phyloP scores from a whole-genome alignment of 768 basidiomycete species.

The Rhizopogon vinicolor region DNA sequence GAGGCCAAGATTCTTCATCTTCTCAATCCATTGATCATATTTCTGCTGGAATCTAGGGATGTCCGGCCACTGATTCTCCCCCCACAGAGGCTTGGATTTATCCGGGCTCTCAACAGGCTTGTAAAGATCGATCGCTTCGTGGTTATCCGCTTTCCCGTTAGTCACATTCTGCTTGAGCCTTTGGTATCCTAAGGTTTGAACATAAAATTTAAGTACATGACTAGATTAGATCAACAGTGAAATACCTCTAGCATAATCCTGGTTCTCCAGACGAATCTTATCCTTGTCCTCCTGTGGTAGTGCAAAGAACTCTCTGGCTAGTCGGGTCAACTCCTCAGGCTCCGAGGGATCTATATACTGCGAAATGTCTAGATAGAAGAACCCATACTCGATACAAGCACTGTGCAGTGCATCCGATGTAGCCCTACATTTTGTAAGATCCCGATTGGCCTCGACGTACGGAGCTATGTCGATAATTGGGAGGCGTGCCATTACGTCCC shows the following conservation, averaged over 20 bases:
- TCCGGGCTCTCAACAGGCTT: conserved; percentile 67
- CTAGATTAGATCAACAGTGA: neutral
- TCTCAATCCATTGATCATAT: conserved; percentile 73
- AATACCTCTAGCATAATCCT: conserved; percentile 77
- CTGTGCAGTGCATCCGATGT: conserved; percentile 56
- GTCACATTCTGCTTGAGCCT: conserved; percentile 83
- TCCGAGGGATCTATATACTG: conserved; percentile 52
- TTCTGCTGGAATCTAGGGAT: conserved; percentile 53
- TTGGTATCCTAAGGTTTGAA: conserved; percentile 65
- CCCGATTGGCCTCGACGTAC: conserved; percentile 43
- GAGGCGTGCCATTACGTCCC: conserved; percentile 24
- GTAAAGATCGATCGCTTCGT: conserved; percentile 84
- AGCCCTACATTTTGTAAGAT: conserved; percentile 29
- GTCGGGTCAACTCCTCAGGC: conserved; percentile 55
- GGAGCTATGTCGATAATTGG: conserved; percentile 75
- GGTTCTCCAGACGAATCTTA: conserved; percentile 55
- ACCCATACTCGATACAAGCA: conserved; percentile 77
- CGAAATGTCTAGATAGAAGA: conserved; percentile 83
- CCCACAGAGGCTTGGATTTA: conserved; percentile 69
- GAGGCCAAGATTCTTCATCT: conserved; percentile 81
- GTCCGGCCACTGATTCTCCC: conserved; percentile 83
- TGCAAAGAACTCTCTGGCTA: conserved; percentile 71
- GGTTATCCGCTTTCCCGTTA: conserved; percentile 77
- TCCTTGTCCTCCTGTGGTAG: conserved; percentile 78
- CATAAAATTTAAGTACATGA: neutral